These are phyloP conservation scores for Castanospermum australe DNA, from an alignment of 306 rosid genomes.

Conservation along the genomic window DNA sequence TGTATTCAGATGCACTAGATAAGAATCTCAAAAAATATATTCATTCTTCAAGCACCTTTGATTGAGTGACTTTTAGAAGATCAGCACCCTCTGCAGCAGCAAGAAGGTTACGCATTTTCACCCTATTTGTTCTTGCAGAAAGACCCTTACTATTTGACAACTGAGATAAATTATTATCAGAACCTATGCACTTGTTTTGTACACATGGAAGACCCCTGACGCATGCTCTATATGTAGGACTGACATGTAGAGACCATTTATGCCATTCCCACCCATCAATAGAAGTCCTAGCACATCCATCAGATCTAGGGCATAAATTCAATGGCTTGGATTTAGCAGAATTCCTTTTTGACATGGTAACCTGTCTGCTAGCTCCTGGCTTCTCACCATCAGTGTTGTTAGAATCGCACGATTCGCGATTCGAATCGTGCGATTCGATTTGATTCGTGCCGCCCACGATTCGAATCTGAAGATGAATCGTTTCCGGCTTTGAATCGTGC, in stretches of 20 bases:
- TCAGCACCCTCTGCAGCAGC: constrained; percentile 99
- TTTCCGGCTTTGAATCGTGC: too few species aligned
- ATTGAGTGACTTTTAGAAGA: constrained; percentile 89
- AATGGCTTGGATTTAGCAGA: constrained; percentile 52
- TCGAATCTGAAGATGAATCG: too few species aligned
- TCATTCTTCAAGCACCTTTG: constrained; percentile 60
- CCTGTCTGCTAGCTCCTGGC: constrained; percentile 46
- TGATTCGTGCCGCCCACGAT: too few species aligned
- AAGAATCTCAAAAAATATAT: constrained; percentile 16
- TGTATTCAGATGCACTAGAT: constrained; percentile 14
- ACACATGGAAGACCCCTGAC: constrained; percentile 58
- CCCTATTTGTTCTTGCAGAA: constrained; percentile 97
- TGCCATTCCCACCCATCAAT: constrained; percentile 96
- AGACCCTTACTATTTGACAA: constrained; percentile 82
- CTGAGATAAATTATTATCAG: constrained; percentile 59
- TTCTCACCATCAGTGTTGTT: too few species aligned
- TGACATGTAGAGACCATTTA: constrained; percentile 80
- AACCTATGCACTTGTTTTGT: constrained; percentile 37
- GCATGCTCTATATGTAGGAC: constrained; percentile 74
- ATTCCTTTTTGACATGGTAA: constrained; percentile 32
- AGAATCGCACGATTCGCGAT: too few species aligned
- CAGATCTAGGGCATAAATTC: constrained; percentile 68
- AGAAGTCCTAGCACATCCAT: constrained; percentile 87
- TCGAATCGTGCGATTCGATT: too few species aligned
- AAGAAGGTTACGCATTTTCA: constrained; percentile 85